Conservation (phyloP, 805 yeast species). For the Hanseniaspora hatyaiensis region DNA sequence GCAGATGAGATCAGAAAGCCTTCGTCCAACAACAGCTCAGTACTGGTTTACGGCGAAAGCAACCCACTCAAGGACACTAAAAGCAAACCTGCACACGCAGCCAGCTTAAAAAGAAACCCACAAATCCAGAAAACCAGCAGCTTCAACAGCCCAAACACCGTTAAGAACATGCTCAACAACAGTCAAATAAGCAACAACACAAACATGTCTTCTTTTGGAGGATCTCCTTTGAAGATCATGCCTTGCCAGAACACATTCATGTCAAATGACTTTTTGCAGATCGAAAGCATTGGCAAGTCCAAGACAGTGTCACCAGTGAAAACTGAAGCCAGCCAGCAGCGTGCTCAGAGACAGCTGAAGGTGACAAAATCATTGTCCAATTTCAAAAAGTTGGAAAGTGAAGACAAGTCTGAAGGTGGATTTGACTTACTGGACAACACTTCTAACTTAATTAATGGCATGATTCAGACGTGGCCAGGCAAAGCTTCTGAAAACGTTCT, state of each 20-base stretch:
- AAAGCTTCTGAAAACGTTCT: not conserved
- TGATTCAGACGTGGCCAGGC: too few relatives aligned
- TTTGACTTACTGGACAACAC: not conserved
- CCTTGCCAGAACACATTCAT: not conserved
- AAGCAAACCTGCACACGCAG: not conserved
- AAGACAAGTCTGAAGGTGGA: not conserved
- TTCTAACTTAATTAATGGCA: not conserved
- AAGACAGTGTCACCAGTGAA: not conserved
- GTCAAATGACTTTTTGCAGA: slow-evolving; percentile 6
- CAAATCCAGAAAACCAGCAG: slow-evolving; percentile 2
- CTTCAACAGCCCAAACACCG: not conserved
- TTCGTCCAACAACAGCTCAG: not conserved
- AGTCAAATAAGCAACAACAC: not conserved
- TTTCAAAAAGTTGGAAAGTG: not conserved
- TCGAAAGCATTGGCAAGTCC: slow-evolving; percentile 10
- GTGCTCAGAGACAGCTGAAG: not conserved
- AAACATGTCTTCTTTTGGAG: not conserved
- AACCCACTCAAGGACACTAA: not conserved
- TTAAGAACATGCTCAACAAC: not conserved
- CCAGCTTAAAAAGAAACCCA: not conserved
- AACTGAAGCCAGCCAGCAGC: not conserved
- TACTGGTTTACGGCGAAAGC: not conserved
- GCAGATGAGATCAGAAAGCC: not conserved
- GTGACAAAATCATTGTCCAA: not conserved
- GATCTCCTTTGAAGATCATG: slow-evolving; percentile 6